Conservation (phyloP, 306 rosid genomes). For the Betula pendula region DNA sequence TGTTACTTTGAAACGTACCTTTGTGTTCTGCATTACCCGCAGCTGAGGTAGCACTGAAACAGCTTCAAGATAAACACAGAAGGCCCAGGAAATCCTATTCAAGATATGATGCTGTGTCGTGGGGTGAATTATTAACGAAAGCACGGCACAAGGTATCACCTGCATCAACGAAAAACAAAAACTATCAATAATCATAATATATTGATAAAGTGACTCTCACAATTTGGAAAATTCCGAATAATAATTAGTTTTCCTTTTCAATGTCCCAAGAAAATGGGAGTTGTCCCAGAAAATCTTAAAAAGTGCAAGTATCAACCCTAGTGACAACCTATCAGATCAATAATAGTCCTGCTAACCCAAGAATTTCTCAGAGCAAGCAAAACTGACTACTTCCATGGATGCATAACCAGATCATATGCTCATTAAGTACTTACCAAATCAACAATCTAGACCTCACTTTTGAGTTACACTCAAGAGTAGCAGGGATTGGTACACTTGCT, state of each 20-base stretch:
- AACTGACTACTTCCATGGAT: background rate
- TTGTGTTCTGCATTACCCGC: slow-evolving; percentile 74
- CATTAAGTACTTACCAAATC: background rate
- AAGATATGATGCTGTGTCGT: slow-evolving; percentile 52
- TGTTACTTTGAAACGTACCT: slow-evolving; percentile 40
- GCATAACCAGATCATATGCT: background rate
- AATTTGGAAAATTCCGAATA: background rate
- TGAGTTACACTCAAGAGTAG: background rate
- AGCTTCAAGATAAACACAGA: slow-evolving; percentile 89
- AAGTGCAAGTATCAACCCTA: too few relatives aligned
- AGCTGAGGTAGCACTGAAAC: slow-evolving; percentile 78
- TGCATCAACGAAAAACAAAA: slow-evolving; percentile 31
- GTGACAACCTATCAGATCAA: too few relatives aligned
- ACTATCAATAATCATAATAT: slow-evolving; percentile 2
- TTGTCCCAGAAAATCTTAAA: too few relatives aligned
- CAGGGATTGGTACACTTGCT: background rate
- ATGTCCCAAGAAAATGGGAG: too few relatives aligned
- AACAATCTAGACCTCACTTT: background rate
- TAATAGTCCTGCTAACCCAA: background rate
- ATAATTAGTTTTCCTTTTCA: background rate
- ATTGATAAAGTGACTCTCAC: slow-evolving; percentile 4
- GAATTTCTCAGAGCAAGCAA: background rate
- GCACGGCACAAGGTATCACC: slow-evolving; percentile 60
- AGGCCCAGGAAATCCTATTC: slow-evolving; percentile 72
- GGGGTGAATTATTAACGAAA: slow-evolving; percentile 65